Percentiles rank a stretch among this genome's conserved stretches.
Conservation (phyloP, 2,329 filamentous ascomycete species). For the Penicillium palitans region DNA sequence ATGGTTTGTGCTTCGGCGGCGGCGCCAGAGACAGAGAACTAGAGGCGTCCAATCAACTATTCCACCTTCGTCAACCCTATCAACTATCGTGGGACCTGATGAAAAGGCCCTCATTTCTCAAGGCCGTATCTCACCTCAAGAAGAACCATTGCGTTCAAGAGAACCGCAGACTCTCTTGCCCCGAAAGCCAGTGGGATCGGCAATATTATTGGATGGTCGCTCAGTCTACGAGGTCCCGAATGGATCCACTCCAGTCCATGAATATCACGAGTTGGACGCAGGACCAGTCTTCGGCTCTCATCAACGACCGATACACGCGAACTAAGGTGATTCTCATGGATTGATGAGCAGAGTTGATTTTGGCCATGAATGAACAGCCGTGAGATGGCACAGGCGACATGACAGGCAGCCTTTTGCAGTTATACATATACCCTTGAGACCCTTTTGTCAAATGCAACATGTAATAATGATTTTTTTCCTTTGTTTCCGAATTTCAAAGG, state of each 20-base stretch:
- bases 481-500: neutral
- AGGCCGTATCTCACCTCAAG: neutral
- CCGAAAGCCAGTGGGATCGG: slow-evolving; percentile 18
- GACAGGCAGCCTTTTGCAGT: neutral
- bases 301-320: slow-evolving; percentile 21
- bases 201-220: slow-evolving; percentile 17
- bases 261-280: slow-evolving; percentile 23
- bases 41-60: neutral
- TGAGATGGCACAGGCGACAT: neutral
- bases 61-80: neutral
- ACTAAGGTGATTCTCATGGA: neutral
- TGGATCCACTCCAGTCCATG: slow-evolving; percentile 12
- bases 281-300: slow-evolving; percentile 19
- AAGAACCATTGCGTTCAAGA: neutral
- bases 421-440: neutral
- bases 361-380: neutral
- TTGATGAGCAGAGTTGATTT: neutral
- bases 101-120: slow-evolving; percentile 11
- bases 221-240: slow-evolving; percentile 20
- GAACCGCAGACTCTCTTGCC: slow-evolving; percentile 8
- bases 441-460: neutral
- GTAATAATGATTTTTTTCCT: neutral
- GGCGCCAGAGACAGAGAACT: slow-evolving; percentile 10
- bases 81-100: neutral
- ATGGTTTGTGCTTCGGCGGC: slow-evolving; percentile 22